Evolutionary conservation across 2,329 filamentous ascomycete genomes (phyloP).

Genomic region (Parasarocladium wereldwijsianum): DNA sequence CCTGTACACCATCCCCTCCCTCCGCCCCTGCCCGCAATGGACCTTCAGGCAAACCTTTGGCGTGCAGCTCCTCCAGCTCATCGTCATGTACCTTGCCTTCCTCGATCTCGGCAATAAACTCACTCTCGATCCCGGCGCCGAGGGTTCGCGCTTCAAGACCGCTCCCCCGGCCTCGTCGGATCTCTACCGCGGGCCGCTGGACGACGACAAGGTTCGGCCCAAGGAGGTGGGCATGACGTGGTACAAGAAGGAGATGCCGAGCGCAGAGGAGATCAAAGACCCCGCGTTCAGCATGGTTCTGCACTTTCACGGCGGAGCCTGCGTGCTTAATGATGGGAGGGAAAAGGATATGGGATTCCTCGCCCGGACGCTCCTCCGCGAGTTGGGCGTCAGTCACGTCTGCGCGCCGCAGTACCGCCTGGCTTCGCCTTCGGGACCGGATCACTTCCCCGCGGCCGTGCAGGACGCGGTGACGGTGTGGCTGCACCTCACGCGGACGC

Average conservation of each 20-base stretch:
- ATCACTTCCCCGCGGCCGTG: slow-evolving; percentile 15
- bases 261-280: no score
- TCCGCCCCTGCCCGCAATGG: background rate
- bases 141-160: background rate
- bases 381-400: slow-evolving; percentile 10
- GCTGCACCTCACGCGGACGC: slow-evolving; percentile 10
- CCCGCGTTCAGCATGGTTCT: slow-evolving; percentile 9
- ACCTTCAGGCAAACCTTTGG: background rate
- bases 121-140: background rate
- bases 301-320: slow-evolving; percentile 18
- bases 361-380: slow-evolving; percentile 9
- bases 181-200: background rate
- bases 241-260: background rate
- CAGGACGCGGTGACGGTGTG: slow-evolving; percentile 18
- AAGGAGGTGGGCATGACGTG: slow-evolving; percentile 1
- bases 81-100: background rate
- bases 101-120: background rate
- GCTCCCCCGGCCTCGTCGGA: background rate
- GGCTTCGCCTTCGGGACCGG: slow-evolving; percentile 5
- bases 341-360: slow-evolving; percentile 13
- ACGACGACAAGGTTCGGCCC: background rate
- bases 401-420: slow-evolving; percentile 16
- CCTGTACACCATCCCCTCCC: background rate
- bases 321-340: slow-evolving; percentile 14
- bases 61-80: background rate